Base-by-base conservation (phyloP, 805 yeast genomes). In the Crinitomyces ghanaensis region DNA sequence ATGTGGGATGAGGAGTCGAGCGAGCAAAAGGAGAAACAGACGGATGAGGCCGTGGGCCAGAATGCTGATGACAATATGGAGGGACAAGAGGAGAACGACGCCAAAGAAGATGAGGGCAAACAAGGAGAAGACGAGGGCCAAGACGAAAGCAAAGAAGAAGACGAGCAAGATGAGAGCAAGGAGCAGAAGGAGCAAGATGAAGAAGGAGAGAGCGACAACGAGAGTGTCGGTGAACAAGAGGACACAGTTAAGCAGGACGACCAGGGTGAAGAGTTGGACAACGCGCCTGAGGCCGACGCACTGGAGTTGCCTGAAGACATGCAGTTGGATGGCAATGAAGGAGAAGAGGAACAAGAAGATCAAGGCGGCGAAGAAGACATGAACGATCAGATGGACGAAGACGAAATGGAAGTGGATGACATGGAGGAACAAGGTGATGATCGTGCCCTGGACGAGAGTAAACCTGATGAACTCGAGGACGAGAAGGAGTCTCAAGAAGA, bases 1-100 rank as follows among this genome's bases (percentile, higher is more conserved):
- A 84, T 84, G 95, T 88, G 97, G 95, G 91, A 88, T 49, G 96
- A 86, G 49, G 36, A 84, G 77, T 11, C 72, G 72, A 42, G 67
- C 14, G 81, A 44, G 18, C 46, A 46, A 11, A 49, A 83, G 49
- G 95, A 85, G 48, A 85, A 85, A 51, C 82, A 84, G 27, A 67
- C 86, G 6, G 93, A 85, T 18, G 72, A 72, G 18, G 72, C 73
- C 23, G 57, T 65, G 36, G 70, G 72, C 6, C 68, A 57, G 18
- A 44, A 56, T 24, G 63, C 60, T 7, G 63, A 57, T 23, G 57
- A 53, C 4, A n/a, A n/a, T n/a, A 36, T 62, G 30, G 55, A 56
- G 5, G 48, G 43, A 7, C 40, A 41, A 17, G 45, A 43, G 4
- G 41, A 47, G 13, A 42, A 41, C 5, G 50, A 47, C 3, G 41